A percentile compares a stretch with the other conserved stretches of the same genome.
Evolutionary conservation across 768 basidiomycete species (phyloP).

Genomic region (Pulveroboletus sp.): DNA sequence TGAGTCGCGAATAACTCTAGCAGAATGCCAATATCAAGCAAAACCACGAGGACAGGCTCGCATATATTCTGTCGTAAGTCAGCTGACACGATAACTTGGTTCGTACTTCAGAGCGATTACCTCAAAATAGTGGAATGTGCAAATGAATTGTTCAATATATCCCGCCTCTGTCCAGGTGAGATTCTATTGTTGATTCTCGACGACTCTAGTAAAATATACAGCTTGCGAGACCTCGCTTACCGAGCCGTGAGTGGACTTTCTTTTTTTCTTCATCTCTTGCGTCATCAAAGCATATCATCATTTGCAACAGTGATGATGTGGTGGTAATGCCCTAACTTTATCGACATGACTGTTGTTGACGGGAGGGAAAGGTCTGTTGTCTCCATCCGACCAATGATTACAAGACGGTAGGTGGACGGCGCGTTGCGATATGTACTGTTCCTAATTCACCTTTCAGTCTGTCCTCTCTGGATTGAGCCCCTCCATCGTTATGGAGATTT

Average conservation of each 20-base stretch:
- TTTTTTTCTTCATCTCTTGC: neutral
- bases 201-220: conserved; percentile 24
- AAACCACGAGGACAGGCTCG: conserved; percentile 48
- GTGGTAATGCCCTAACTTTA: conserved; percentile 40
- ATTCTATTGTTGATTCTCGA: neutral
- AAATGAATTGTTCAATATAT: conserved; percentile 73
- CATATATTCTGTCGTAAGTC: conserved; percentile 78
- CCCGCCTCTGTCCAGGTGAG: conserved; percentile 74
- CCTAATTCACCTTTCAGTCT: conserved; percentile 45
- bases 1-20: conserved; percentile 26
- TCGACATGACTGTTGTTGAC: conserved; percentile 1
- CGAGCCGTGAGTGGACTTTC: conserved; percentile 57
- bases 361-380: conserved; percentile 60
- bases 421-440: neutral
- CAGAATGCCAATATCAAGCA: neutral
- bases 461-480: conserved; percentile 80
- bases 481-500: conserved; percentile 74
- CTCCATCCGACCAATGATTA: conserved; percentile 86
- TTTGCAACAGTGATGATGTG: conserved; percentile 44
- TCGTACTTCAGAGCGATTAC: neutral
- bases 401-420: conserved; percentile 73
- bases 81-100: neutral
- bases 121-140: conserved; percentile 67
- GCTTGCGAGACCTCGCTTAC: conserved; percentile 78
- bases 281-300: too few relatives aligned